Conservation (phyloP, 129 eudicot species). For the Tagetes patula region DNA sequence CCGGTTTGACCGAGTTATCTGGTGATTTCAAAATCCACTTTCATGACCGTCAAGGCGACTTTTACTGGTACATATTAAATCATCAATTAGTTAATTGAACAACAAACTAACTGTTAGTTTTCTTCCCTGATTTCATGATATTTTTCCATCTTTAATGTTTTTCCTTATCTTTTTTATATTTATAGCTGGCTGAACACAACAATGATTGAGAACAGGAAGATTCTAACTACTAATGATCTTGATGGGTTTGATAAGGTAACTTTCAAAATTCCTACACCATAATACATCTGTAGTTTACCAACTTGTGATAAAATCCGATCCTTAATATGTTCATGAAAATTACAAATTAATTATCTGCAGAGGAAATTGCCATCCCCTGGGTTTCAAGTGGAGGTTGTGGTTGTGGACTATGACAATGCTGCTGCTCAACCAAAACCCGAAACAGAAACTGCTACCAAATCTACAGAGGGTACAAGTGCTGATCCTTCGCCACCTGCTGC, state of each 20-base stretch:
- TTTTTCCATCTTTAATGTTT: neutral
- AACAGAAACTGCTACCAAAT: conserved; percentile 37
- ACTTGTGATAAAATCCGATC: neutral
- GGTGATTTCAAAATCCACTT: conserved; percentile 92
- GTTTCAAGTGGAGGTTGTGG: conserved; percentile 90
- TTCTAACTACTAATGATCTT: conserved; percentile 73
- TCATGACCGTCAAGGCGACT: conserved; percentile 96
- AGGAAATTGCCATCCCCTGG: conserved; percentile 93
- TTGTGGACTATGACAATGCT: conserved; percentile 64
- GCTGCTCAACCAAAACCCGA: conserved; percentile 39
- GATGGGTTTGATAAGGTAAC: conserved; percentile 98
- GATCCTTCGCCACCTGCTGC: conserved; percentile 30
- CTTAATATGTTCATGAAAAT: neutral
- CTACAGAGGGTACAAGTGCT: conserved; percentile 41
- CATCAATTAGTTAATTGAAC: neutral
- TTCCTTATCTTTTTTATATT: conserved; percentile 6
- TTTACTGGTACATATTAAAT: conserved; percentile 62
- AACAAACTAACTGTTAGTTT: neutral
- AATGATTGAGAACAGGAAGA: conserved; percentile 80
- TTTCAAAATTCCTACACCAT: neutral
- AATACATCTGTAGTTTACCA: neutral
- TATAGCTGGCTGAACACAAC: conserved; percentile 88
- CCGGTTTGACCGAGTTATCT: conserved; percentile 78
- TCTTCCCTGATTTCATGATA: neutral
- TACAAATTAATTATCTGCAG: conserved; percentile 36